Percentiles rank a stretch among this genome's conserved stretches.
These are phyloP conservation scores for Oryza longistaminata DNA, from an alignment of 176 grass and related monocot species.

Conservation along the genomic window DNA sequence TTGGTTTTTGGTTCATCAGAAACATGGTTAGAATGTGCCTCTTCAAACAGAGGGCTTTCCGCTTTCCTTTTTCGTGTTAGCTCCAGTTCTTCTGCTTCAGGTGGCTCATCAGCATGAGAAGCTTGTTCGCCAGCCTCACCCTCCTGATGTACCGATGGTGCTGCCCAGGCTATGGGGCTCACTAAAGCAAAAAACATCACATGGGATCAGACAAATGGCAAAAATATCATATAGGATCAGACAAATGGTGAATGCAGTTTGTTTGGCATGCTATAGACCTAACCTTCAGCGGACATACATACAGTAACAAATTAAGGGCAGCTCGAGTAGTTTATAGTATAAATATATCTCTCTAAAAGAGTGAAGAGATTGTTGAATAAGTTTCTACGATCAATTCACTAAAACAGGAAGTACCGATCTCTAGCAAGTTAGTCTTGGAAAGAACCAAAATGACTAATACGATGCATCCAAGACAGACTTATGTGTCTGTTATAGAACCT, in stretches of 20 bases:
- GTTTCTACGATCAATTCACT: neutral
- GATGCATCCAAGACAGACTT: neutral
- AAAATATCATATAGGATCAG: slow-evolving; percentile 11
- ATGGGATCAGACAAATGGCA: slow-evolving; percentile 15
- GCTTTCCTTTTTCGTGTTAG: slow-evolving; percentile 36
- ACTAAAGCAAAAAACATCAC: slow-evolving; percentile 30
- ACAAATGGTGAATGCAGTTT: slow-evolving; percentile 1
- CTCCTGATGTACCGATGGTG: slow-evolving; percentile 21
- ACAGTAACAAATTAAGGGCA: neutral
- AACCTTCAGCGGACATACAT: neutral
- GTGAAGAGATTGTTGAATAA: neutral
- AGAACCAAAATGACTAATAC: neutral
- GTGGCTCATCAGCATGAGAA: slow-evolving; percentile 12
- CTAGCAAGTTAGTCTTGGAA: slow-evolving; percentile 16
- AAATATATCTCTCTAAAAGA: slow-evolving; percentile 9
- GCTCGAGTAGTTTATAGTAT: slow-evolving; percentile 13
- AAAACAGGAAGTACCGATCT: slow-evolving; percentile 3
- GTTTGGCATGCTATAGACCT: slow-evolving; percentile 3
- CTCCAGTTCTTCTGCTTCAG: slow-evolving; percentile 23
- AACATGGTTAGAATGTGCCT: slow-evolving; percentile 21
- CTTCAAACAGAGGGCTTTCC: neutral
- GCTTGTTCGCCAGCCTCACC: slow-evolving; percentile 10
- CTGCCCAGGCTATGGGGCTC: slow-evolving; percentile 60
- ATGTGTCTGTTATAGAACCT: neutral
- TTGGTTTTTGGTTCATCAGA: slow-evolving; percentile 36